Percentiles rank a stretch among this genome's conserved stretches.
Conservation (phyloP, 306 rosid genomes). For the Nissolia schottii region DNA sequence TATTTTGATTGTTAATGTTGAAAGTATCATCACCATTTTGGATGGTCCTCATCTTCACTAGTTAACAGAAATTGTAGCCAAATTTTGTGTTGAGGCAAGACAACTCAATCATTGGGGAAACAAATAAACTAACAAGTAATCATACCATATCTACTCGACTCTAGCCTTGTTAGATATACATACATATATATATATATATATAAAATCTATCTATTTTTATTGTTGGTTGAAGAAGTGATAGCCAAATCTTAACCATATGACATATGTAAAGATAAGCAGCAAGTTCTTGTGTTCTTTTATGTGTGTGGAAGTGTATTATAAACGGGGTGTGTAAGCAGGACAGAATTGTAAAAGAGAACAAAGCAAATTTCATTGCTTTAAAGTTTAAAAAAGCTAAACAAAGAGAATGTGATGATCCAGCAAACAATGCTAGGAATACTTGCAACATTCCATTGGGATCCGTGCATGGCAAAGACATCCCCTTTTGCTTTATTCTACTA, state of each 20-base stretch:
- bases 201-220: slow-evolving; percentile 15
- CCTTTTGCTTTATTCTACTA: slow-evolving; percentile 43
- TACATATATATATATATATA: too few species aligned
- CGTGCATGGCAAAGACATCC: slow-evolving; percentile 63
- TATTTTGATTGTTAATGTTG: slow-evolving; percentile 28
- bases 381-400: slow-evolving; percentile 61
- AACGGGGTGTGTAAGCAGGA: slow-evolving; percentile 22
- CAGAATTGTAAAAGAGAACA: slow-evolving; percentile 33
- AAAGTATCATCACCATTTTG: slow-evolving; percentile 34
- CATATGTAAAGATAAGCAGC: slow-evolving; percentile 33
- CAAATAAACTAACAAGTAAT: slow-evolving; percentile 34
- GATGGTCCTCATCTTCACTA: slow-evolving; percentile 42
- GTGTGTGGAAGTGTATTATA: neutral
- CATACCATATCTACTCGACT: slow-evolving; percentile 4
- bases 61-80: slow-evolving; percentile 23
- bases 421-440: slow-evolving; percentile 42
- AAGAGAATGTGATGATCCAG: slow-evolving; percentile 59
- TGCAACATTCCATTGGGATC: slow-evolving; percentile 64
- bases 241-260: slow-evolving; percentile 36
- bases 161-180: too few species aligned
- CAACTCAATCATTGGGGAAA: slow-evolving; percentile 48
- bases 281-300: neutral
- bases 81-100: slow-evolving; percentile 24
- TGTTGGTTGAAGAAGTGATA: slow-evolving; percentile 30
- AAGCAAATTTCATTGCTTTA: slow-evolving; percentile 46